These are phyloP conservation scores for Cephaloascus albidus DNA, from an alignment of 805 yeast genomes.

Conservation along the genomic window DNA sequence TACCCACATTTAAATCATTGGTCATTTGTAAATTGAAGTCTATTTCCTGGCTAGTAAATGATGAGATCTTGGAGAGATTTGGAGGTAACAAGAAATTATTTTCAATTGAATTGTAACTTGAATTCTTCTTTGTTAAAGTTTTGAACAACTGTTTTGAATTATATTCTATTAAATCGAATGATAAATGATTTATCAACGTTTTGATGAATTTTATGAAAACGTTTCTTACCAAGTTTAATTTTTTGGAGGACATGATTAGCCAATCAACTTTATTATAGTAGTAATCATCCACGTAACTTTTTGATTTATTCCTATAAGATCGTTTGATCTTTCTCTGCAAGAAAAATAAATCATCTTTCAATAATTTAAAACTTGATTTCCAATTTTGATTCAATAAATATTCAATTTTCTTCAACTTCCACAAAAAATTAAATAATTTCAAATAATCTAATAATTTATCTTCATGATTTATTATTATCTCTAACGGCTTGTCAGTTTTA, in stretches of 20 bases:
- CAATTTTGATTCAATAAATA: conserved; percentile 40
- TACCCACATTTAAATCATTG: conserved; percentile 3
- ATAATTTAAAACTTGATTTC: conserved; percentile 25
- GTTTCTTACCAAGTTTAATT: conserved; percentile 25
- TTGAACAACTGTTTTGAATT: conserved; percentile 17
- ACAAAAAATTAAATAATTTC: conserved; percentile 74
- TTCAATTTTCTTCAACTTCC: conserved; percentile 64
- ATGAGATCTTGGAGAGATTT: neutral
- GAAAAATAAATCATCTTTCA: conserved; percentile 13
- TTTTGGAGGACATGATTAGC: conserved; percentile 20
- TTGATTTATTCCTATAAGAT: conserved; percentile 9
- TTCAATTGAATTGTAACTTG: neutral
- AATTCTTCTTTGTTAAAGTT: conserved; percentile 5
- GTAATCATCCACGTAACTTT: conserved; percentile 18
- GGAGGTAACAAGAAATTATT: neutral
- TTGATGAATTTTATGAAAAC: conserved; percentile 32
- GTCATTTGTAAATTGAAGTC: neutral
- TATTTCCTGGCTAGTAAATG: neutral
- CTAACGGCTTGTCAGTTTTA: conserved; percentile 38
- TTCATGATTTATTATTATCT: conserved; percentile 42
- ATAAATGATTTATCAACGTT: conserved; percentile 27
- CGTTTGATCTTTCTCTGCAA: conserved; percentile 4
- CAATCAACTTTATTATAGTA: conserved; percentile 18
- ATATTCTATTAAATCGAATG: conserved; percentile 36
- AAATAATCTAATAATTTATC: conserved; percentile 47